These are phyloP conservation scores for Boehmeria nivea DNA, from an alignment of 306 rosid species.

Conservation along the genomic window DNA sequence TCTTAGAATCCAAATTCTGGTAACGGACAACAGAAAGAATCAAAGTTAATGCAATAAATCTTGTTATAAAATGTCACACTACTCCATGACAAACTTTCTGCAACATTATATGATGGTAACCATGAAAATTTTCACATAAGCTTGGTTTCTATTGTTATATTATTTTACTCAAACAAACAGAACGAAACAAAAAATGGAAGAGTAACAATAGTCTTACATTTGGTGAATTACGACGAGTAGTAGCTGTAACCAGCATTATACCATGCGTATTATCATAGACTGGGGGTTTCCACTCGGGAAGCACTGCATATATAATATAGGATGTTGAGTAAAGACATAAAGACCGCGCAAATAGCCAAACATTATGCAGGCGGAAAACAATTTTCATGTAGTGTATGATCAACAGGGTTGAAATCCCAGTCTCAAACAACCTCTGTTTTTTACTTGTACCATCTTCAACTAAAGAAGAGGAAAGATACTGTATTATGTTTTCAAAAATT, in stretches of 20 bases:
- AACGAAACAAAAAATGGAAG: background rate
- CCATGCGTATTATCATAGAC: conserved; percentile 74
- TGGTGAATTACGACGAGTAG: conserved; percentile 83
- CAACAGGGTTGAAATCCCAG: too few relatives aligned
- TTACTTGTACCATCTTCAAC: too few relatives aligned
- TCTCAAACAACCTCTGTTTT: too few relatives aligned
- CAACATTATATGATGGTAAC: too few relatives aligned
- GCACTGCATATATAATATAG: conserved; percentile 36
- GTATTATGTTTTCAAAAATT: too few relatives aligned
- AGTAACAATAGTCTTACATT: conserved; percentile 46
- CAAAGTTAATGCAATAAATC: conserved; percentile 6
- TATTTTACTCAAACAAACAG: background rate
- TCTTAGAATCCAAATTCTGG: conserved; percentile 93
- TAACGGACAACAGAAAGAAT: conserved; percentile 5
- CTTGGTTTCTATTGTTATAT: background rate
- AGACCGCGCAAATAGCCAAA: too few relatives aligned
- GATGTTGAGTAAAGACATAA: conserved; percentile 16
- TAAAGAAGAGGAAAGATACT: too few relatives aligned
- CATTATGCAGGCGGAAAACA: too few relatives aligned
- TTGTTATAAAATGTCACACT: too few relatives aligned
- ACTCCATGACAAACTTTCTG: too few relatives aligned
- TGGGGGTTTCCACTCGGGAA: conserved; percentile 92
- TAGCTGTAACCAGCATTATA: conserved; percentile 64
- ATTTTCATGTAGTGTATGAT: too few relatives aligned
- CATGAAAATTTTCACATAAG: background rate